Base-by-base conservation (phyloP, 1,284 basidiomycete species). In the Microbotryum intermedium region DNA sequence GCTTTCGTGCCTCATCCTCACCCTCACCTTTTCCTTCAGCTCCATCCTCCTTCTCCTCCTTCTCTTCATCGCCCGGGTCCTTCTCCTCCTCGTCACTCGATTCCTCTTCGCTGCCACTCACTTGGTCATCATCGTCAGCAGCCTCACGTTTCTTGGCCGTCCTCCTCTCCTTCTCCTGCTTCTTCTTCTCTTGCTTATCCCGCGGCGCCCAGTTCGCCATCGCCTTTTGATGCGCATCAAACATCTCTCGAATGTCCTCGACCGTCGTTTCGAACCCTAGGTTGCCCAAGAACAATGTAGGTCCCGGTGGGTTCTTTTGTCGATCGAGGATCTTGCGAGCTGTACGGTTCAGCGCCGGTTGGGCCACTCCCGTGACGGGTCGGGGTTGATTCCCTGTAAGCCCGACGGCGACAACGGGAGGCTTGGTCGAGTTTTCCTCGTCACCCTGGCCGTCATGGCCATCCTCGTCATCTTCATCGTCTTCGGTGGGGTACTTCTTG, bases 251-350 rank as follows among this genome's bases (percentile, higher is more conserved):
- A 50, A 98, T 84, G 13, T 82, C 82, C 23, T 82, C 81, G 52
- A 69, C 66, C 10, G 69, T 74, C 3, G 75, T 74, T 62, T 76
- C 74, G 68, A 77, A 78, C 51, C 85, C 84, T 29, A 95, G 80
- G 72, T 95, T 95, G 23, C 90, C 90, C 25, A 94, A 73, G 78
- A 94, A 94, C 16, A 95, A 78, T 11, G 88, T 91, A 9, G 85
- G 85, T 0, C 82, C 86, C 10, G 90, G 82, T 1, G 87, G 82
- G 72, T 92, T 88, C 73, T 87, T 90, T 72, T 94, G 91, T 20
- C 75, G 72, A n/a, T 79, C 77, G 11, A 94, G 79, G 56, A 92
- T 88, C 73, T 86, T 90, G 72, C 87, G 86, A 1, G 87, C 87
- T 3, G 83, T 86, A 74, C 90, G 90, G 45, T 67, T 66, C 6